Evolutionary conservation across 2,329 filamentous ascomycete species (phyloP), one percentile per base, ranked within the genome.

Genomic region (Volutella citrinella): DNA sequence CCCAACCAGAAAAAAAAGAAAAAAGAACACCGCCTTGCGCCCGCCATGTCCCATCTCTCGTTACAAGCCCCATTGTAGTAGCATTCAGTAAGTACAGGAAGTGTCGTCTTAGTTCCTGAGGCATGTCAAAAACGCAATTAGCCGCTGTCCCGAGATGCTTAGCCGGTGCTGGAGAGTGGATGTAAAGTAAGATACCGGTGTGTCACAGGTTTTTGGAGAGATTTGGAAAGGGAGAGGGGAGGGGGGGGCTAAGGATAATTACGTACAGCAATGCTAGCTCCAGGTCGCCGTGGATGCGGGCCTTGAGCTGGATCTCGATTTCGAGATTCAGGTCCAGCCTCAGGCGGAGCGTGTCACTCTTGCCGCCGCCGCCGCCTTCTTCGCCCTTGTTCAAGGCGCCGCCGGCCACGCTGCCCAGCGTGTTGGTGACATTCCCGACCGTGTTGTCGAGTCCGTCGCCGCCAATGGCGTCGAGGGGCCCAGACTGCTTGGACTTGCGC

Each of bases 291-390:
- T 89, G 81, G 47, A 93, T 89, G 61, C 83, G 82, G 15, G 87
- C 87, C 71, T 93, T 93, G 43, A 93, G 74, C 52, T 88, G 83
- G 42, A 93, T 86, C 63, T 93, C 87, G 34, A 93, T 74, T 45
- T 93, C 87, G 36, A 93, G 69, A 61, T 93, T 93, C 41, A 89
- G 70, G 57, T 93, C 87, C 14, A 93, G 66, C 27, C 81, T 75
- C 51, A 93, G 63, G 54, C 82, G 81, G 54, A 60, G 43, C 23
- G 84, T 83, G 52, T 88, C 82, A 40, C 76, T 70, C 52, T 72
- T 69, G 52, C 71, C 68, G 25, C 56, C 57, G 20, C 52, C 59
- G 14, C 42, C 59, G 45, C 49, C 54, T 19, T 50, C 54, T 19
- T 46, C 42, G 39, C 60, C 49, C 39, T 64, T 53, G 40, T 64